phyloP scores from a whole-genome alignment of 139 green algal genomes.

The Picochlorum sp. region DNA sequence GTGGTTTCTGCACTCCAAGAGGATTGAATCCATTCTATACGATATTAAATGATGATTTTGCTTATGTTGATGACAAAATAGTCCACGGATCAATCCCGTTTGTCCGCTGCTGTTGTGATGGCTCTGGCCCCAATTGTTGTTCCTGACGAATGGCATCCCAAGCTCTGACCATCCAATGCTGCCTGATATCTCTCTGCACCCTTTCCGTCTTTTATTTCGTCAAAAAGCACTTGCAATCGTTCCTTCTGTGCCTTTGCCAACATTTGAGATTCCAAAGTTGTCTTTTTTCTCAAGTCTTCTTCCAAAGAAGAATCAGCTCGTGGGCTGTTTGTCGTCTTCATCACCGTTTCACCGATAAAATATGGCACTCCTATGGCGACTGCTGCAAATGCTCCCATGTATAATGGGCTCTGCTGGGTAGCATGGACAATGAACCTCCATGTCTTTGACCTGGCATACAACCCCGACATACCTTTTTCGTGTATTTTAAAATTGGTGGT shows the following conservation, averaged over 20 bases:
- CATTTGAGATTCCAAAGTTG: slow-evolving; percentile 21
- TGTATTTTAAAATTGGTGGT: not conserved
- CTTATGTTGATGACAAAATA: too few species aligned
- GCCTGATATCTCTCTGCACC: slow-evolving; percentile 37
- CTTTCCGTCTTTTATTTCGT: slow-evolving; percentile 27
- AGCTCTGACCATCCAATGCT: slow-evolving; percentile 33
- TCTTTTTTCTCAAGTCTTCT: slow-evolving; percentile 15
- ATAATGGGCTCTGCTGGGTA: slow-evolving; percentile 2
- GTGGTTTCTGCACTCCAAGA: slow-evolving; percentile 39
- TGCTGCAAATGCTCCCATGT: slow-evolving; percentile 8
- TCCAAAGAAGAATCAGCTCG: slow-evolving; percentile 19
- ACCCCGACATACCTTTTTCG: not conserved
- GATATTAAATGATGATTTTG: too few species aligned
- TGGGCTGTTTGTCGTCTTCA: slow-evolving; percentile 13
- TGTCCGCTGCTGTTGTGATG: slow-evolving; percentile 10
- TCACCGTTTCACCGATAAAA: slow-evolving; percentile 14
- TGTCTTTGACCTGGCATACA: not conserved
- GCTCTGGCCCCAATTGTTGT: slow-evolving; percentile 19
- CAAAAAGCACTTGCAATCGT: slow-evolving; percentile 44
- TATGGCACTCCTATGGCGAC: not conserved
- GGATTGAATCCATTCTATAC: slow-evolving; percentile 10
- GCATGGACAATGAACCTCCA: slow-evolving; percentile 3
- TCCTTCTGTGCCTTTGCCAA: slow-evolving; percentile 43
- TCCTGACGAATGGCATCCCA: slow-evolving; percentile 41
- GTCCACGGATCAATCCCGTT: too few species aligned